Evolutionary conservation across 306 rosid species (phyloP).

Genomic region (Quercus ilex): DNA sequence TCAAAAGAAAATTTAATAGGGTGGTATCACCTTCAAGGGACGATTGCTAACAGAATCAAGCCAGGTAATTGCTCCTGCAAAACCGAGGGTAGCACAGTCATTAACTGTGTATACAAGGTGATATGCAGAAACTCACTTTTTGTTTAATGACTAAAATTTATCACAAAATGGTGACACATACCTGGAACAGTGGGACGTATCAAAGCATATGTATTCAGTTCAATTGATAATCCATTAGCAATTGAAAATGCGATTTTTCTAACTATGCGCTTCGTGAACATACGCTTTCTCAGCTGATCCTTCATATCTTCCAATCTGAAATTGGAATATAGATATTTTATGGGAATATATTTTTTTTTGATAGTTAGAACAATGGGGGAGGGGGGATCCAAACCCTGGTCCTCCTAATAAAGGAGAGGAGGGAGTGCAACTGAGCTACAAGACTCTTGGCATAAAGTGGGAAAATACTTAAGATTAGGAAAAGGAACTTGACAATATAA

Average conservation of each 20-base stretch:
- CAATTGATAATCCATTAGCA: constrained; percentile 66
- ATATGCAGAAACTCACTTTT: constrained; percentile 19
- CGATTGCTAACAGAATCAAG: constrained; percentile 85
- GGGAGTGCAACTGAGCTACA: too few species aligned
- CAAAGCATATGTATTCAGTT: constrained; percentile 75
- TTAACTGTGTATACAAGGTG: constrained; percentile 19
- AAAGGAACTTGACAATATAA: not conserved
- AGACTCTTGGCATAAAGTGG: too few species aligned
- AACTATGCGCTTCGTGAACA: constrained; percentile 83
- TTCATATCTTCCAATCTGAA: constrained; percentile 90
- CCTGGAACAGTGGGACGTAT: constrained; percentile 86
- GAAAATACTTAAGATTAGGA: not conserved
- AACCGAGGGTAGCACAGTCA: constrained; percentile 8
- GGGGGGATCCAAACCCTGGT: too few species aligned
- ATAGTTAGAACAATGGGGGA: too few species aligned
- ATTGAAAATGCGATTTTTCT: constrained; percentile 58
- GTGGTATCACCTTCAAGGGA: constrained; percentile 75
- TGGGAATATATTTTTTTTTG: too few species aligned
- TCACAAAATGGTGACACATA: constrained; percentile 20
- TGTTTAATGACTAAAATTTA: not conserved
- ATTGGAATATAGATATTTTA: constrained; percentile 8
- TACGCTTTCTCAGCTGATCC: constrained; percentile 80
- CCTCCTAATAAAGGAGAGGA: too few species aligned
- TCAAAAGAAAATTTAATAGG: not conserved
- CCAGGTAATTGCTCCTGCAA: constrained; percentile 82